Evolutionary conservation across 305 asterid species (phyloP).

Genomic region (Fraxinus baroniana): DNA sequence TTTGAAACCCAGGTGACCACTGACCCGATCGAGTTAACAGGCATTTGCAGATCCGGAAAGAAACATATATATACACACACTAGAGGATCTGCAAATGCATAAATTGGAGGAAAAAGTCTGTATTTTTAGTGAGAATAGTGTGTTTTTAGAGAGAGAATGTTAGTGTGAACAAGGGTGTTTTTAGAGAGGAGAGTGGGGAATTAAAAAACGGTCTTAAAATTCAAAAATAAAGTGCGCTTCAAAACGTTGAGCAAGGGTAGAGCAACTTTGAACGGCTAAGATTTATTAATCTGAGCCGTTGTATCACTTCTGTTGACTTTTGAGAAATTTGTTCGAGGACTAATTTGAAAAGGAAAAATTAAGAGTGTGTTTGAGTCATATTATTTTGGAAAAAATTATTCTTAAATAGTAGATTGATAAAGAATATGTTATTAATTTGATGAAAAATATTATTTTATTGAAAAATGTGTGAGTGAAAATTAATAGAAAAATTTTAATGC

Average conservation of each 20-base stretch:
- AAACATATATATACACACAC: neutral
- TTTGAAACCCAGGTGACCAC: slow-evolving; percentile 8
- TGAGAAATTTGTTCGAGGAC: neutral
- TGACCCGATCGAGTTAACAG: slow-evolving; percentile 36
- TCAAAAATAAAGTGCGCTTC: neutral
- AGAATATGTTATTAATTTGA: too few species aligned
- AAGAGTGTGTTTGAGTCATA: too few species aligned
- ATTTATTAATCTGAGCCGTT: neutral
- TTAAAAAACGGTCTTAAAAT: slow-evolving; percentile 2
- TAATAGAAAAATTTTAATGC: too few species aligned
- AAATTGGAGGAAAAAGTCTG: neutral
- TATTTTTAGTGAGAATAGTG: neutral
- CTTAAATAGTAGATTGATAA: too few species aligned
- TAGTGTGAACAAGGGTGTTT: neutral
- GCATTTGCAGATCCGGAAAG: slow-evolving; percentile 45
- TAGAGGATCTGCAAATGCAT: slow-evolving; percentile 33
- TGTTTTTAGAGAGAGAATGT: neutral
- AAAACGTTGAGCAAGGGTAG: neutral
- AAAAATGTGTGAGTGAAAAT: too few species aligned
- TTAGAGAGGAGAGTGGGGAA: neutral
- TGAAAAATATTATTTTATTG: too few species aligned
- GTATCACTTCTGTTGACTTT: neutral
- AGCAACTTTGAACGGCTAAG: neutral
- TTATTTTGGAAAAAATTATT: too few species aligned
- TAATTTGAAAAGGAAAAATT: neutral